A percentile compares a stretch with the other conserved stretches of the same genome.
phyloP scores from a whole-genome alignment of 1,284 basidiomycete genomes.

The Microbotryum violaceum region DNA sequence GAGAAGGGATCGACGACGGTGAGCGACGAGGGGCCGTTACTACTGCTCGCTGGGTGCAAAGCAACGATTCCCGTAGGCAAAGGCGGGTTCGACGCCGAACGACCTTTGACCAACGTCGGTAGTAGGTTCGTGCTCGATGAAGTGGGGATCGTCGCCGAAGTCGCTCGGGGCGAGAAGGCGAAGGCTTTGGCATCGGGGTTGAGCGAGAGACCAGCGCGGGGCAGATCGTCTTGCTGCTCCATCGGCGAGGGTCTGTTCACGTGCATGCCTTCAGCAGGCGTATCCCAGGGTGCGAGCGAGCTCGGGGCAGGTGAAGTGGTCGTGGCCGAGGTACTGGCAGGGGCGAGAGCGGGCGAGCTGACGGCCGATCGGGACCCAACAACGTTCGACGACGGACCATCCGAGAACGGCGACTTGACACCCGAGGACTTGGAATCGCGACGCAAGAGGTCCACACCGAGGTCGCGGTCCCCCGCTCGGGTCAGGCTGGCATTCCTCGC shows the following conservation, averaged over 20 bases:
- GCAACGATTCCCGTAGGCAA: neutral
- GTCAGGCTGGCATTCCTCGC: too few relatives aligned
- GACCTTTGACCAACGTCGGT: too few relatives aligned
- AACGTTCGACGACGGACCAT: neutral
- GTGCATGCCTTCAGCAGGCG: neutral
- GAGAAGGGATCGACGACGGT: conserved; percentile 12
- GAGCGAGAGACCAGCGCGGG: conserved; percentile 47
- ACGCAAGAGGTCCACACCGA: too few relatives aligned
- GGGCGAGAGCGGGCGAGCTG: neutral
- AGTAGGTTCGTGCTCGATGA: conserved; percentile 4
- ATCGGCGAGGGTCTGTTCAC: conserved; percentile 13
- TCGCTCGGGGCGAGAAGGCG: conserved; percentile 38
- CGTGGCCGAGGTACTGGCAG: conserved; percentile 6
- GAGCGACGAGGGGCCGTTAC: conserved; percentile 3
- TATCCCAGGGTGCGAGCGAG: conserved; percentile 20
- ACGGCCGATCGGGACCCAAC: neutral
- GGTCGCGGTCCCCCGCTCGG: too few relatives aligned
- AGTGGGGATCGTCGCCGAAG: conserved; percentile 9
- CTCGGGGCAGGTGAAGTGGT: conserved; percentile 11
- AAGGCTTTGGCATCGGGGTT: conserved; percentile 81
- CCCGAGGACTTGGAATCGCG: too few relatives aligned
- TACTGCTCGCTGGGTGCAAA: neutral
- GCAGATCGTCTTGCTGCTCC: conserved; percentile 46
- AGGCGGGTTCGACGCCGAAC: neutral
- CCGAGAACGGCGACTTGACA: too few relatives aligned